A percentile compares a stretch with the other conserved stretches of the same genome.
These are phyloP conservation scores for Arachis monticola DNA, from an alignment of 331 rosid genomes.

Conservation along the genomic window DNA sequence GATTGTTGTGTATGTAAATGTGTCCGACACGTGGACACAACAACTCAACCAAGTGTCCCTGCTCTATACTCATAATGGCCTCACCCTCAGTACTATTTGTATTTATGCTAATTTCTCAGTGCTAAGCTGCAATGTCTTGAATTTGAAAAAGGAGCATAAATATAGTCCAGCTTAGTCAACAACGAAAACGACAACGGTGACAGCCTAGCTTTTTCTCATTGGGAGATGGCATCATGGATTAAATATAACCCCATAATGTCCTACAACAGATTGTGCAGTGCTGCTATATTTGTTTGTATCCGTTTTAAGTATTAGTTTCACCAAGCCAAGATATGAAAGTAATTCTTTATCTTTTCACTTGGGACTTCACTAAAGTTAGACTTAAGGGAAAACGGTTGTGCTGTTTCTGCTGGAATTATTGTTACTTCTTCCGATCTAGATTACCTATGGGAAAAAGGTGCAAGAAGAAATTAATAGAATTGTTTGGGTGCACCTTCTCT, in stretches of 20 bases:
- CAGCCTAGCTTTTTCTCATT: too few species aligned
- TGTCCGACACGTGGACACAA: too few species aligned
- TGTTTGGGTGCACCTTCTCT: constrained; percentile 23
- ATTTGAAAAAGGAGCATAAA: constrained; percentile 14
- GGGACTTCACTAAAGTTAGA: constrained; percentile 32
- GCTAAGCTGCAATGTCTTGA: constrained; percentile 31
- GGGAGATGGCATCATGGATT: too few species aligned
- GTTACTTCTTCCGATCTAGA: background rate
- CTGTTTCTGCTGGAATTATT: constrained; percentile 4
- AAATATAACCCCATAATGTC: too few species aligned
- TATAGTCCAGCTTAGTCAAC: constrained; percentile 17
- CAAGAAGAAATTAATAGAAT: background rate
- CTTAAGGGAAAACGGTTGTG: constrained; percentile 1
- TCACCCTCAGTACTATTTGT: too few species aligned
- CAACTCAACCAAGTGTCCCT: too few species aligned
- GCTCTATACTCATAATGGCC: too few species aligned
- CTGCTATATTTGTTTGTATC: constrained; percentile 11
- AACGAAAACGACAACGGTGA: background rate
- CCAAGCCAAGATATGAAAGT: constrained; percentile 9
- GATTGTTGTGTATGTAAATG: too few species aligned
- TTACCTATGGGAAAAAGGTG: constrained; percentile 1
- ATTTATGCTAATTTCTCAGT: background rate
- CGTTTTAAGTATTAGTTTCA: background rate
- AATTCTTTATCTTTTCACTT: constrained; percentile 27
- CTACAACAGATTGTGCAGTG: background rate